Evolutionary conservation across 2,329 filamentous ascomycete genomes (phyloP).

Genomic region (Trichoderma simmonsii): DNA sequence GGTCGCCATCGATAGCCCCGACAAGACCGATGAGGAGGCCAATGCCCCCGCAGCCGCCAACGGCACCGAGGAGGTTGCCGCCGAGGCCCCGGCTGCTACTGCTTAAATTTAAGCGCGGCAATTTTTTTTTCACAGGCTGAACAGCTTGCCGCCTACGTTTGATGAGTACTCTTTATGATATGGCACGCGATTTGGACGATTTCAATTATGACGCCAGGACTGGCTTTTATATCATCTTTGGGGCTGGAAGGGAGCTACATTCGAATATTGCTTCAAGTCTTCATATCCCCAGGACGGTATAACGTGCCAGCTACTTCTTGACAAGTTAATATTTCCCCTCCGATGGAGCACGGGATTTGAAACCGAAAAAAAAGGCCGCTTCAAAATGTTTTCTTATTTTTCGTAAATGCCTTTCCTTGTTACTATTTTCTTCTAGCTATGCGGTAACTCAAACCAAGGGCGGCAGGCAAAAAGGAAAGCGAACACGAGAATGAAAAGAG

Average conservation of each 20-base stretch:
- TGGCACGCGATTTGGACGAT: conserved; percentile 40
- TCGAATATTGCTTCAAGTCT: conserved; percentile 27
- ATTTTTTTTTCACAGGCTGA: conserved; percentile 27
- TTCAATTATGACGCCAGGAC: conserved; percentile 36
- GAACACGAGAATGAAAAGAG: conserved; percentile 34
- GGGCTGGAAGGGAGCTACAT: conserved; percentile 27
- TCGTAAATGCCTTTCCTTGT: conserved; percentile 35
- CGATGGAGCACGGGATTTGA: conserved; percentile 28
- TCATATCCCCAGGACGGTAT: conserved; percentile 28
- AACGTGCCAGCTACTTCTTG: conserved; percentile 29
- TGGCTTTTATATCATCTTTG: conserved; percentile 28
- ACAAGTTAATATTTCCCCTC: conserved; percentile 32
- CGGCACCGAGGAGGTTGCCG: conserved; percentile 38
- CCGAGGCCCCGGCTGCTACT: conserved; percentile 28
- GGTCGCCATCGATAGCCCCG: conserved; percentile 98
- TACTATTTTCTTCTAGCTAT: conserved; percentile 36
- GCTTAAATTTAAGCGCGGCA: conserved; percentile 31
- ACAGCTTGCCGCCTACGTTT: conserved; percentile 26
- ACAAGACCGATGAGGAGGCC: conserved; percentile 89
- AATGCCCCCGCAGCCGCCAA: conserved; percentile 51
- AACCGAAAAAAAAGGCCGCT: conserved; percentile 24
- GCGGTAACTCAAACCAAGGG: conserved; percentile 35
- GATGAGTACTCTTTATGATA: conserved; percentile 38
- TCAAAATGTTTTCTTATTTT: conserved; percentile 32
- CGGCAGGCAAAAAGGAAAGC: conserved; percentile 31